A percentile compares a stretch with the other conserved stretches of the same genome.
Evolutionary conservation across 306 rosid genomes (phyloP).

Genomic region (Adenanthera pavonina): DNA sequence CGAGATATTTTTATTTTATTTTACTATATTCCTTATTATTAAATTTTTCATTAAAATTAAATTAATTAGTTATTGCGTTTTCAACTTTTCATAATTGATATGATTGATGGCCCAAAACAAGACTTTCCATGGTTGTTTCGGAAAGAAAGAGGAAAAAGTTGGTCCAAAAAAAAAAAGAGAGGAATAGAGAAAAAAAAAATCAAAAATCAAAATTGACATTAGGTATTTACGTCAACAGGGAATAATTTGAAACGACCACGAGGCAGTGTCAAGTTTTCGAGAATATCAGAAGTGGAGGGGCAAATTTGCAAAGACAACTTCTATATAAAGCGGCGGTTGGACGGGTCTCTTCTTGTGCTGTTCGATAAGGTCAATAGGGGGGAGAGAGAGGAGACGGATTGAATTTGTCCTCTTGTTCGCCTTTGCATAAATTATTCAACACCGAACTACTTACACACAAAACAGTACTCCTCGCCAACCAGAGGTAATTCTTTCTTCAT

Average conservation of each 20-base stretch:
- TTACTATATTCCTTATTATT: background rate
- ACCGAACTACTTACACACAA: conserved; percentile 23
- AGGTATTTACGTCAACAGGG: background rate
- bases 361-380: conserved; percentile 34
- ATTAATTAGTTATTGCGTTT: background rate
- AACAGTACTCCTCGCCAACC: conserved; percentile 17
- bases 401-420: conserved; percentile 41
- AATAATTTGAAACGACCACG: background rate
- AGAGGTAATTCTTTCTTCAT: background rate
- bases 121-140: background rate
- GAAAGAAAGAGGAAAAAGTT: too few relatives aligned
- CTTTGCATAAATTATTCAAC: conserved; percentile 20
- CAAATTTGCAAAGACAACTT: background rate
- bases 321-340: conserved; percentile 12
- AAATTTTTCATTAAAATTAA: background rate
- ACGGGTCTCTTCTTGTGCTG: conserved; percentile 19
- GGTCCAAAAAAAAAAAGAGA: too few relatives aligned
- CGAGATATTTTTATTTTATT: background rate
- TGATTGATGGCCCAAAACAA: background rate
- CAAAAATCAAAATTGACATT: background rate
- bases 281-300: background rate
- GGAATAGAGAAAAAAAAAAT: background rate
- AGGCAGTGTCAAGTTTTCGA: background rate
- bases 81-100: background rate
- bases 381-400: conserved; percentile 27